Conservation (phyloP, 73 alveolate genomes). For the Symbiodinium pilosum region DNA sequence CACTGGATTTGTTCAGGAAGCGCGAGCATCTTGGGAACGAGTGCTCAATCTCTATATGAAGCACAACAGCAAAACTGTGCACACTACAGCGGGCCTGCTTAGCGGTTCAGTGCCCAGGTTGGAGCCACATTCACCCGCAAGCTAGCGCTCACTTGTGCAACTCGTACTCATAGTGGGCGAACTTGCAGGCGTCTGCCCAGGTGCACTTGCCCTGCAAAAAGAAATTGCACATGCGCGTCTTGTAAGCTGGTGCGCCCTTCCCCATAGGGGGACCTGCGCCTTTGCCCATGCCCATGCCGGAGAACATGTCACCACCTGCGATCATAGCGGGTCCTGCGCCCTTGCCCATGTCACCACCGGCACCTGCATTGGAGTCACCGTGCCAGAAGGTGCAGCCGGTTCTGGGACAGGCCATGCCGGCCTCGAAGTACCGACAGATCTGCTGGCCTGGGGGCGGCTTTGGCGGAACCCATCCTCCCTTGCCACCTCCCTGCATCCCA, state of each 20-base stretch:
- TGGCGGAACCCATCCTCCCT: neutral
- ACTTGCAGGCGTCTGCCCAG: neutral
- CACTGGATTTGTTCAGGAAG: too few species aligned
- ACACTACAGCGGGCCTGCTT: neutral
- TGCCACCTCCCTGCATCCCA: neutral
- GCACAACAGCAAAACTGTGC: neutral
- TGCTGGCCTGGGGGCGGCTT: neutral
- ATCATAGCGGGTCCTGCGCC: neutral
- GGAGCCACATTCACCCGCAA: too few species aligned
- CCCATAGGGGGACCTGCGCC: too few species aligned
- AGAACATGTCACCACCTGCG: too few species aligned
- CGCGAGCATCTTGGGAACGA: too few species aligned
- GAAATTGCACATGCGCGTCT: slow-evolving; percentile 1
- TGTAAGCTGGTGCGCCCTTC: too few species aligned
- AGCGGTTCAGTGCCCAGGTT: neutral
- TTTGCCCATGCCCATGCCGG: too few species aligned
- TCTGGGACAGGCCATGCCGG: neutral
- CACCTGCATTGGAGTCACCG: neutral
- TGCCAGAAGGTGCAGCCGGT: neutral
- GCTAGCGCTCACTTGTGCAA: neutral
- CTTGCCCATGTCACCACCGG: neutral
- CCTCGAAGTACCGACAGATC: neutral
- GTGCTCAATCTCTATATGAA: neutral
- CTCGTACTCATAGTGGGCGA: neutral
- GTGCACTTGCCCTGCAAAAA: neutral